Evolutionary conservation across 192 early-diverging fungal genomes (phyloP), one percentile per base, ranked within the genome.

Genomic region (Backusella circina): DNA sequence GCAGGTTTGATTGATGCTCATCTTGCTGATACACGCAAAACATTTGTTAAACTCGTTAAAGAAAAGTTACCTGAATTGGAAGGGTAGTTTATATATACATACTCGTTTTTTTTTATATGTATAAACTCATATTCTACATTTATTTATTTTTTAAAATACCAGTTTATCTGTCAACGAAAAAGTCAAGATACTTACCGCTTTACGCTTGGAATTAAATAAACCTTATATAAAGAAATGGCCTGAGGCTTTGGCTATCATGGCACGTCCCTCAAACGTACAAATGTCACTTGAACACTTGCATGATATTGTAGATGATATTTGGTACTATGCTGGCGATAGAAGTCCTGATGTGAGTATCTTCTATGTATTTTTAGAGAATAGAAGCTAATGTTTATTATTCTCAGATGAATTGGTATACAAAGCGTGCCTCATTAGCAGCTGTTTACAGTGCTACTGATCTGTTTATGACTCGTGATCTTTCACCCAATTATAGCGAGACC

Each of bases 381-480:
- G 16, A 41, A 28, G 13, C 13, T 57, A 2, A 32, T 35, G 30
- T 64, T 72, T 41, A 21, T 71, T 18, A 4, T 35, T n/a, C 6
- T 65, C 77, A 94, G 92, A 88, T 94, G 86, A 93, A 95, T 82
- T 98, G 93, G 93, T 97, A 98, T 79, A 89, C 89, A 57, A 93
- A 93, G 73, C 87, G 97, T 21, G 89, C 89, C 39, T 84, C 89
- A 13, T 85, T 98, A 38, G 94, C 95, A 2, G 91, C 89, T 26
- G 90, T 94, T 10, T 98, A 96, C 68, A 86, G 95, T 10, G 89
- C 95, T 0, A 90, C 97, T 12, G 96, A 98, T 80, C 79, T 98
- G 54, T 98, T 91, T 80, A 95, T 98, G 96, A 93, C 93, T 18
- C 92, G 94, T 78, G 97, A 98, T 75, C 81, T 83, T 39, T 95